These are phyloP conservation scores for Xylaria palmicola DNA, from an alignment of 495 filamentous ascomycete species.

Conservation along the genomic window DNA sequence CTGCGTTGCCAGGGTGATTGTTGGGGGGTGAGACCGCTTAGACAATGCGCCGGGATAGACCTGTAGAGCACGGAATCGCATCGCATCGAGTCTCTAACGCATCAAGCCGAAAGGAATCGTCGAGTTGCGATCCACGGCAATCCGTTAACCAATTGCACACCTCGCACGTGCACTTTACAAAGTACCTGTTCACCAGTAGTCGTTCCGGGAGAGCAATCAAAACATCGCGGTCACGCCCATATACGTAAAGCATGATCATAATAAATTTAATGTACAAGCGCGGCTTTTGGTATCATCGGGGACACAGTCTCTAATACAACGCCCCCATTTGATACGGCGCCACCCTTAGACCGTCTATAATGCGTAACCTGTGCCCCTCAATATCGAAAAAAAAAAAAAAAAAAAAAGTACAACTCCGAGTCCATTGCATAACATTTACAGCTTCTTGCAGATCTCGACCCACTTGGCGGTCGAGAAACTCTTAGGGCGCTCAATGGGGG, in stretches of 20 bases:
- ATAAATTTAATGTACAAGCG: conserved; percentile 35
- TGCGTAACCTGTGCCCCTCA: conserved; percentile 38
- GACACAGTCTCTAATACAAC: conserved; percentile 31
- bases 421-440: conserved; percentile 57
- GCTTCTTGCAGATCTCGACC: conserved; percentile 82
- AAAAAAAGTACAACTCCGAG: conserved; percentile 26
- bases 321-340: conserved; percentile 27
- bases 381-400: conserved; percentile 23
- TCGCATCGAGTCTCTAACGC: no score
- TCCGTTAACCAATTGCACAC: no score
- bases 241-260: conserved; percentile 22
- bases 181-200: no score
- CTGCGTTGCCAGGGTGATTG: no score
- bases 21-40: no score
- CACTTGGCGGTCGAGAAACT: conserved; percentile 96
- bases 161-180: no score
- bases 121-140: no score
- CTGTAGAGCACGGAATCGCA: no score
- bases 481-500: conserved; percentile 86
- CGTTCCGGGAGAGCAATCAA: no score
- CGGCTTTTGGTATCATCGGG: conserved; percentile 36
- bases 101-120: no score
- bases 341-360: conserved; percentile 31
- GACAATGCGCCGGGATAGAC: no score
- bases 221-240: no score